Evolutionary conservation across 2,329 filamentous ascomycete species (phyloP).

Genomic region (Neopestalotiopsis sp.): DNA sequence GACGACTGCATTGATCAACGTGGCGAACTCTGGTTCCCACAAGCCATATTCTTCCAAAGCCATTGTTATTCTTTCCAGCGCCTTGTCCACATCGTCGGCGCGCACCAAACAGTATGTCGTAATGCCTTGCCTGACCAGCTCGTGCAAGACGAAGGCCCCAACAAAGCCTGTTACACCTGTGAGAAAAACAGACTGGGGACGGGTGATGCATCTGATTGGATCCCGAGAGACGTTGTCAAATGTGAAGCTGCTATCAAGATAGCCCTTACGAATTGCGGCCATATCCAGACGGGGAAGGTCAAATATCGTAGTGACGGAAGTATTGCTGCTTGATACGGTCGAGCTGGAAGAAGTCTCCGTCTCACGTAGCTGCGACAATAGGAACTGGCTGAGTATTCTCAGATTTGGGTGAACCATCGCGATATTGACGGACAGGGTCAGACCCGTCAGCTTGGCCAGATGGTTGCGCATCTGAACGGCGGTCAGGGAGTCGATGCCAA

Average conservation of each 20-base stretch:
- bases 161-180: constrained; percentile 35
- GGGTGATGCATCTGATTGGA: constrained; percentile 8
- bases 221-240: constrained; percentile 26
- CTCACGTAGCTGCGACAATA: constrained; percentile 24
- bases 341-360: constrained; percentile 22
- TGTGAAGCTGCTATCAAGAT: constrained; percentile 29
- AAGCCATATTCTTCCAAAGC: constrained; percentile 28
- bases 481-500: constrained; percentile 34
- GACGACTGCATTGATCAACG: constrained; percentile 26
- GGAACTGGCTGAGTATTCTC: constrained; percentile 25
- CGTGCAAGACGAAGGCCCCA: constrained; percentile 30
- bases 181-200: constrained; percentile 28
- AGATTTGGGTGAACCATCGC: constrained; percentile 28
- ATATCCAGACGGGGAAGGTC: constrained; percentile 24
- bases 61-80: constrained; percentile 24
- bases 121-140: constrained; percentile 30
- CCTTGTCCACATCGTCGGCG: constrained; percentile 23
- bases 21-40: constrained; percentile 27
- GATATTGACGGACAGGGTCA: constrained; percentile 29
- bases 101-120: constrained; percentile 31
- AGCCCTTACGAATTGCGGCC: constrained; percentile 27
- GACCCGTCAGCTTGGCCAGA: constrained; percentile 28
- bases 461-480: constrained; percentile 33
- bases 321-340: constrained; percentile 19
- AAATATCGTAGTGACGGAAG: constrained; percentile 21